Conservation (phyloP, 2,329 filamentous ascomycete species). For the Stemphylium beticola region DNA sequence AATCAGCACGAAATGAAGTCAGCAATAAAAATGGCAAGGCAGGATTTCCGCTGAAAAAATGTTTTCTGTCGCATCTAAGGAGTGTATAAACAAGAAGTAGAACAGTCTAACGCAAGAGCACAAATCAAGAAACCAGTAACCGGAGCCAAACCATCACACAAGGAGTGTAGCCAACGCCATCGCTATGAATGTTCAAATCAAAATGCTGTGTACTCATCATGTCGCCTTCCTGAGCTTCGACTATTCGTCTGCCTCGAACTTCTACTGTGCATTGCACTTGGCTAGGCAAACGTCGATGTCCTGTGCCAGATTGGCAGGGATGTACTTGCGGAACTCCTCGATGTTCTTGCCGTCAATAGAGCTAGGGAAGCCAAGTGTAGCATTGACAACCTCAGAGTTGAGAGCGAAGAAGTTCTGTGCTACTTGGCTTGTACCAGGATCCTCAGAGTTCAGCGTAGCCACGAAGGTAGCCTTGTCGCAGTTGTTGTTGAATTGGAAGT, state of each 20-base stretch:
- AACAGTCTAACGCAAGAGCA: conserved; percentile 16
- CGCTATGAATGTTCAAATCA: conserved; percentile 20
- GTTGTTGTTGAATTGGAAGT: conserved; percentile 57
- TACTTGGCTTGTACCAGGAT: conserved; percentile 52
- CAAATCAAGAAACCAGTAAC: conserved; percentile 15
- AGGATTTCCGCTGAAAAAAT: not conserved
- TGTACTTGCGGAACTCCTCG: conserved; percentile 42
- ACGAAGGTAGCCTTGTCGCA: conserved; percentile 55
- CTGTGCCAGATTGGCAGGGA: conserved; percentile 58
- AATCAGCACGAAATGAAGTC: too few relatives aligned
- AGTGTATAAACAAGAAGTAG: conserved; percentile 3
- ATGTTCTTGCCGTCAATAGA: conserved; percentile 45
- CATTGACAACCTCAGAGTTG: conserved; percentile 45
- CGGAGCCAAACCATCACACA: conserved; percentile 10
- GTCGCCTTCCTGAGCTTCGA: not conserved
- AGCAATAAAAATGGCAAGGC: not conserved
- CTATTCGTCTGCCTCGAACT: not conserved
- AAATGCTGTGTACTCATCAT: conserved; percentile 2
- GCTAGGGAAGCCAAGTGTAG: conserved; percentile 48
- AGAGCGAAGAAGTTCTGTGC: conserved; percentile 54
- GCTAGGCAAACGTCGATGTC: conserved; percentile 62
- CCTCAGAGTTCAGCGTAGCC: conserved; percentile 52
- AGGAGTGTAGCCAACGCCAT: conserved; percentile 17
- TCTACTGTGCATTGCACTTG: conserved; percentile 49
- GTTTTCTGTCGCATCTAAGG: conserved; percentile 4